Conservation (phyloP, 2,329 filamentous ascomycete genomes). For the Neocucurbitaria cava region DNA sequence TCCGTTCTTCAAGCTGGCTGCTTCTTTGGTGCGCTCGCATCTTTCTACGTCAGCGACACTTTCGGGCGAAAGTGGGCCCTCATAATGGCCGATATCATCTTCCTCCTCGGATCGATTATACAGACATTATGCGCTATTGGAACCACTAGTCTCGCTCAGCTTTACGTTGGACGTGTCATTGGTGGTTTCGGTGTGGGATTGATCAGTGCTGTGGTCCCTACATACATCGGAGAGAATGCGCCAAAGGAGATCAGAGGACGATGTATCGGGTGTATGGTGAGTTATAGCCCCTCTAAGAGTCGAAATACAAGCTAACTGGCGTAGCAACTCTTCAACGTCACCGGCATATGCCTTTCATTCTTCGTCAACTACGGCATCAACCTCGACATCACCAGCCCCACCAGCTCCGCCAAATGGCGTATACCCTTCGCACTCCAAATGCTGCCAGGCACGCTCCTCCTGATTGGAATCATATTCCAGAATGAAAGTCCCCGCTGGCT, state of each 20-base stretch:
- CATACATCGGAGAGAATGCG: slow-evolving; percentile 55
- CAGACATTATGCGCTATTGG: slow-evolving; percentile 50
- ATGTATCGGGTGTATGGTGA: slow-evolving; percentile 46
- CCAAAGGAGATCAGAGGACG: slow-evolving; percentile 51
- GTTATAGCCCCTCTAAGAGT: background rate
- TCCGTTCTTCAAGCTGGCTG: slow-evolving; percentile 54
- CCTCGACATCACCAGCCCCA: slow-evolving; percentile 49
- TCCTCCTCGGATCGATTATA: slow-evolving; percentile 51
- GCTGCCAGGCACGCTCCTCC: slow-evolving; percentile 58
- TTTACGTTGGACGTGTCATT: slow-evolving; percentile 54
- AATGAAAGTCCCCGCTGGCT: slow-evolving; percentile 63
- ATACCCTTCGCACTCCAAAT: slow-evolving; percentile 62
- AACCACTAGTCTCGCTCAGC: slow-evolving; percentile 44
- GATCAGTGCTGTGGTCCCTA: slow-evolving; percentile 53
- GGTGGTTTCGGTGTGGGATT: slow-evolving; percentile 55
- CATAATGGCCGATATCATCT: slow-evolving; percentile 53
- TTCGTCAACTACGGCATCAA: slow-evolving; percentile 62
- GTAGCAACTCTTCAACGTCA: slow-evolving; percentile 52
- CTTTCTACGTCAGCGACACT: slow-evolving; percentile 52
- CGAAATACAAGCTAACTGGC: background rate
- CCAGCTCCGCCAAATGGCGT: slow-evolving; percentile 60
- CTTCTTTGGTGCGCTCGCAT: slow-evolving; percentile 53
- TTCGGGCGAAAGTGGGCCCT: slow-evolving; percentile 52
- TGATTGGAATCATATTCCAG: slow-evolving; percentile 59
- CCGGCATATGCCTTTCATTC: slow-evolving; percentile 58